phyloP scores from a whole-genome alignment of 2,329 filamentous ascomycete species.

The Aspergillus fructus region DNA sequence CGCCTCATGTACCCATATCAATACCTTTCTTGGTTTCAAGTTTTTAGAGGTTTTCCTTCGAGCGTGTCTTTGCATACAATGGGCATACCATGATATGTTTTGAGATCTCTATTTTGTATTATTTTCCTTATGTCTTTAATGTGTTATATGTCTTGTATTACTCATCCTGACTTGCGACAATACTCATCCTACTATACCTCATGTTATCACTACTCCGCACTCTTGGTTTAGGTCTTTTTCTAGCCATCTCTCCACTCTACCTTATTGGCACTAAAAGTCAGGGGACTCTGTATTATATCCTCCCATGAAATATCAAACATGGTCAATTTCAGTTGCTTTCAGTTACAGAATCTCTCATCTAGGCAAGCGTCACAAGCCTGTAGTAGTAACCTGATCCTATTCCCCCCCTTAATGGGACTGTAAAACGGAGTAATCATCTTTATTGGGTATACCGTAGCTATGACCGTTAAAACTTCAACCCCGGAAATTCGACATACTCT shows the following conservation, averaged over 20 bases:
- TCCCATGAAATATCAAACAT: slow-evolving; percentile 11
- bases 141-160: slow-evolving; percentile 22
- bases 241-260: slow-evolving; percentile 27
- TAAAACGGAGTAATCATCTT: background rate
- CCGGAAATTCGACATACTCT: background rate
- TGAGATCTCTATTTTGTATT: slow-evolving; percentile 20
- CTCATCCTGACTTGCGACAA: slow-evolving; percentile 7
- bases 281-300: slow-evolving; percentile 27
- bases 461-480: background rate
- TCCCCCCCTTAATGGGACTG: background rate
- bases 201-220: slow-evolving; percentile 5
- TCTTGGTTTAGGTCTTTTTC: slow-evolving; percentile 10
- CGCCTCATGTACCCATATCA: slow-evolving; percentile 10
- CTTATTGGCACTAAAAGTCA: slow-evolving; percentile 24
- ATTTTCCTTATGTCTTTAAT: slow-evolving; percentile 25
- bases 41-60: slow-evolving; percentile 26
- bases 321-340: background rate
- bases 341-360: background rate
- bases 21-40: slow-evolving; percentile 14
- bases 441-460: background rate
- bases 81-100: slow-evolving; percentile 29
- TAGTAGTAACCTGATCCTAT: background rate
- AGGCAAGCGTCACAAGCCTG: background rate
- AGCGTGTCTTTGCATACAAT: slow-evolving; percentile 38
- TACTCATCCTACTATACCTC: slow-evolving; percentile 8